Evolutionary conservation across 2,329 filamentous ascomycete genomes (phyloP).

Genomic region (Aspergillus tamarii): DNA sequence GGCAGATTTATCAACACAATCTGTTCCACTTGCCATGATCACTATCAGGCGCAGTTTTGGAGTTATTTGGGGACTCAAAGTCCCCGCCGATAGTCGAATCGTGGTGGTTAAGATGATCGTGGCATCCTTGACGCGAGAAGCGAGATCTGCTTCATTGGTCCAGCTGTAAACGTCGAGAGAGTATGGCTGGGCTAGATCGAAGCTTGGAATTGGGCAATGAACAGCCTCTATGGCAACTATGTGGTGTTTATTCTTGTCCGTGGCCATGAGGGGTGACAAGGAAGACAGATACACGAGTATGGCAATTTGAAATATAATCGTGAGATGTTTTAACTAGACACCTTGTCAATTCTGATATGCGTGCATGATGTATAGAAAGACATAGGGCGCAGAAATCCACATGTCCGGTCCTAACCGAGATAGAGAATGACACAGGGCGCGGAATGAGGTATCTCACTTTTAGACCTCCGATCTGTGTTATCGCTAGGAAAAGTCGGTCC

Average conservation of each 20-base stretch:
- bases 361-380: neutral
- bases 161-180: slow-evolving; percentile 37
- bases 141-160: slow-evolving; percentile 39
- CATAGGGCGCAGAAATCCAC: neutral
- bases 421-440: neutral
- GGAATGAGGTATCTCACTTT: neutral
- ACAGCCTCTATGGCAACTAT: slow-evolving; percentile 54
- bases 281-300: neutral
- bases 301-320: neutral
- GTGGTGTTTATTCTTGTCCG: slow-evolving; percentile 32
- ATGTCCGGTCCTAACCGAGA: neutral
- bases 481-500: neutral
- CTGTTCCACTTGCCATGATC: slow-evolving; percentile 52
- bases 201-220: slow-evolving; percentile 43
- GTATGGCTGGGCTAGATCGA: slow-evolving; percentile 49
- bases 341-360: neutral
- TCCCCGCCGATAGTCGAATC: slow-evolving; percentile 28
- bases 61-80: slow-evolving; percentile 37
- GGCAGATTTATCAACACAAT: slow-evolving; percentile 50
- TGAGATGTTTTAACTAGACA: neutral
- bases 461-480: neutral
- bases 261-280: neutral
- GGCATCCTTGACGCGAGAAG: slow-evolving; percentile 45
- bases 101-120: slow-evolving; percentile 52
- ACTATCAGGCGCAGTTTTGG: slow-evolving; percentile 40